Percentiles rank a stretch among this genome's conserved stretches.
Conservation (phyloP, 306 rosid genomes). For the Corylus heterophylla region DNA sequence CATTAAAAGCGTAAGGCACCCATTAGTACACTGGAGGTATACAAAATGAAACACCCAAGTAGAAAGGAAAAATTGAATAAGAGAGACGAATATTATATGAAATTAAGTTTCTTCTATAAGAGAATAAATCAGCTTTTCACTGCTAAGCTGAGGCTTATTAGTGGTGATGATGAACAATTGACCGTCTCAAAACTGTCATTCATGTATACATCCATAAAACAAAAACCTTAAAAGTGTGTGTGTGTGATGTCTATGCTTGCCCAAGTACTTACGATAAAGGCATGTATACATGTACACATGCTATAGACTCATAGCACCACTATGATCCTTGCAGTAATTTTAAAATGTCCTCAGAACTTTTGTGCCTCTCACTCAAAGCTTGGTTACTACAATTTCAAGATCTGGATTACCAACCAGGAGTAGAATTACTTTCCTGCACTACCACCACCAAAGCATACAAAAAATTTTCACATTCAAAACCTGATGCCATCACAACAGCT, state of each 20-base stretch:
- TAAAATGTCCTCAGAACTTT: background rate
- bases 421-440: background rate
- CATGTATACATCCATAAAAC: background rate
- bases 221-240: background rate
- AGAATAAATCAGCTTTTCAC: background rate
- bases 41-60: too few relatives aligned
- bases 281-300: background rate
- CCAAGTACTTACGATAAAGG: background rate
- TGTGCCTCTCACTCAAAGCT: too few relatives aligned
- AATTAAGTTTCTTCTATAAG: background rate
- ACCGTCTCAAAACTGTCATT: background rate
- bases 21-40: too few relatives aligned
- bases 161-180: background rate
- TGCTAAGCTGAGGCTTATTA: background rate
- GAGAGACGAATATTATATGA: background rate
- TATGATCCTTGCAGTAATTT: background rate
- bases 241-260: background rate
- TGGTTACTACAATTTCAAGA: background rate
- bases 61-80: background rate
- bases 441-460: background rate
- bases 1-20: too few relatives aligned
- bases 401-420: background rate
- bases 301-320: background rate
- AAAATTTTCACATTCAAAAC: background rate
- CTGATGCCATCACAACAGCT: background rate